Conservation (phyloP, 2,329 filamentous ascomycete species). For the Hyphodiscus sp. region DNA sequence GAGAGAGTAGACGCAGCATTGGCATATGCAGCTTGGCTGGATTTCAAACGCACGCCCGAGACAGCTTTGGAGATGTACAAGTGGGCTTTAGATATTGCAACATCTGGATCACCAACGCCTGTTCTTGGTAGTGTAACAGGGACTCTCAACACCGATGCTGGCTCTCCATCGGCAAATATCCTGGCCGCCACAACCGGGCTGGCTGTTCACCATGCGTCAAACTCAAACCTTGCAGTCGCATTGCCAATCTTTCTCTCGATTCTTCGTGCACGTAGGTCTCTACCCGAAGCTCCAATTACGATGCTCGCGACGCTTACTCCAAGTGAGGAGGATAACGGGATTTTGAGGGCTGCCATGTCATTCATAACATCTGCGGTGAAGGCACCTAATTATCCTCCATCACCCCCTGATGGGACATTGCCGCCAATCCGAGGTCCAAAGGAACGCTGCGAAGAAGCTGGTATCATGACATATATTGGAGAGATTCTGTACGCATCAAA, state of each 20-base stretch:
- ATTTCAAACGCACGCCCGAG: constrained; percentile 62
- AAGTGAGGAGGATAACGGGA: constrained; percentile 13
- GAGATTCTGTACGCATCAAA: constrained; percentile 80
- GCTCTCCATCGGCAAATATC: constrained; percentile 63
- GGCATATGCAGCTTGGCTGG: constrained; percentile 78
- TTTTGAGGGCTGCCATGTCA: constrained; percentile 24
- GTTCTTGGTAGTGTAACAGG: constrained; percentile 57
- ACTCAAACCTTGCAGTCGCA: constrained; percentile 59
- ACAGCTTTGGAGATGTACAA: constrained; percentile 67
- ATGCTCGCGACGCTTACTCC: constrained; percentile 11
- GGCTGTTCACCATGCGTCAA: constrained; percentile 69
- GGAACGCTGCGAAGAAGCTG: constrained; percentile 77
- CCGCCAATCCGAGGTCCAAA: constrained; percentile 57
- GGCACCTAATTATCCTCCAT: constrained; percentile 60
- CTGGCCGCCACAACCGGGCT: constrained; percentile 69
- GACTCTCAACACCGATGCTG: constrained; percentile 53
- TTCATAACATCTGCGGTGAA: constrained; percentile 31
- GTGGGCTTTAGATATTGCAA: constrained; percentile 71
- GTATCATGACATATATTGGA: constrained; percentile 81
- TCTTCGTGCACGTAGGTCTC: constrained; percentile 68
- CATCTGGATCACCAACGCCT: constrained; percentile 38
- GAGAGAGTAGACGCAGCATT: constrained; percentile 78
- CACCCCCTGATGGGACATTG: constrained; percentile 63
- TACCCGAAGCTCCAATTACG: constrained; percentile 32
- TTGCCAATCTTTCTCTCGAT: constrained; percentile 82